Conservation (phyloP, 805 yeast species). For the Kodamaea kakaduensis region DNA sequence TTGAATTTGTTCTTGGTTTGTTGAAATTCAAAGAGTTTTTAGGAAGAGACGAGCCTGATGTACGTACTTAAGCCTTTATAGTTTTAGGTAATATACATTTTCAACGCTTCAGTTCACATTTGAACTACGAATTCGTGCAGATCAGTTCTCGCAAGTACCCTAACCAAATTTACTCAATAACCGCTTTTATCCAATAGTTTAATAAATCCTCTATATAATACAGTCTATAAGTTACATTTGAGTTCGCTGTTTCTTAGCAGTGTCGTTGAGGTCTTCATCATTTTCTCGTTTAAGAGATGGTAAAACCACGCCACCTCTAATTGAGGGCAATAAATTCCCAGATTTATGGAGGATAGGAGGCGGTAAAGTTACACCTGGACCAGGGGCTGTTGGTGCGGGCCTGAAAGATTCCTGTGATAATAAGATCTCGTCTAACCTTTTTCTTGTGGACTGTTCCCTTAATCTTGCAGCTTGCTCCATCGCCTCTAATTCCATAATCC, state of each 20-base stretch:
- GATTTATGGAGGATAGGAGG: constrained; percentile 9
- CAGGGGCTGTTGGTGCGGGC: constrained; percentile 5
- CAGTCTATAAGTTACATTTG: constrained; percentile 7
- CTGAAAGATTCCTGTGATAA: constrained; percentile 14
- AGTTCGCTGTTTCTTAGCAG: constrained; percentile 10
- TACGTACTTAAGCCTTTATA: constrained; percentile 53
- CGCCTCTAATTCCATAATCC: constrained; percentile 79
- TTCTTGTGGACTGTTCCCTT: constrained; percentile 45
- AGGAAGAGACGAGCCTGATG: constrained; percentile 86
- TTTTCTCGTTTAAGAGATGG: constrained; percentile 23
- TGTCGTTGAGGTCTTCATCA: constrained; percentile 15
- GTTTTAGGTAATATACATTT: no score
- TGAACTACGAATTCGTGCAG: no score
- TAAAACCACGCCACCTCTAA: constrained; percentile 11
- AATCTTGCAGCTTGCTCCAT: constrained; percentile 54
- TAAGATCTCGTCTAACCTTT: constrained; percentile 45
- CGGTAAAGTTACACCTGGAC: constrained; percentile 6
- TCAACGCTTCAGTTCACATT: no score
- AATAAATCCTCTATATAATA: constrained; percentile 5
- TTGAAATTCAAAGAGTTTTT: constrained; percentile 68
- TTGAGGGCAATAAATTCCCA: constrained; percentile 9
- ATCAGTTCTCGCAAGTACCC: no score
- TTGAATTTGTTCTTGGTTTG: constrained; percentile 59
- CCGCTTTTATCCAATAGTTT: not conserved
- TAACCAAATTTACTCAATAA: not conserved